Evolutionary conservation across 176 grass and related monocot genomes (phyloP), one percentile per base, ranked within the genome.

Genomic region (Hordeum marinum): DNA sequence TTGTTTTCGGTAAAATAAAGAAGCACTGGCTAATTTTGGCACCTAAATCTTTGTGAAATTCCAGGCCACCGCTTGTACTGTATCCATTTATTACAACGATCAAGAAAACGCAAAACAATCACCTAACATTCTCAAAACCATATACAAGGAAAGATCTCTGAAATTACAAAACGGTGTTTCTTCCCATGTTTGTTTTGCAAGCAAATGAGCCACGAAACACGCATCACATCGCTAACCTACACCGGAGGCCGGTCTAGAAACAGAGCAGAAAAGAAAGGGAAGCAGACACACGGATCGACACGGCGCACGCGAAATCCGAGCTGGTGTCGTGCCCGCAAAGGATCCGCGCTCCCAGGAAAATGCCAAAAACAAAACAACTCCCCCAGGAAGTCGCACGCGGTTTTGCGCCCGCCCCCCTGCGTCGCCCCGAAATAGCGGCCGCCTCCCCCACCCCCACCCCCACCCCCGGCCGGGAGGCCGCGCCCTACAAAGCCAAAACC

Each of bases 401-500:
- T 52, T 85, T 79, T 72, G 36, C 34, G 18, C 59, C 1, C 1
- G 6, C n/a, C 23, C 5, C 54, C 24, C 72, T 6, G 8, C 4
- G 2, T 2, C 72, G 10, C 4, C 24, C 13, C 12, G 6, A 75
- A 90, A 88, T 75, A 21, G 26, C 21, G 71, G 12, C 7, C 3
- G 6, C 1, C 0, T 29, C 71, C 71, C 2, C 40, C 70, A 11
- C 2, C 17, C 11, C n/a, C 5, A 4, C 36, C 9, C 8, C 34
- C 66, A n/a, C n/a, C n/a, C n/a, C n/a, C n/a, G n/a, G n/a, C n/a
- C n/a, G n/a, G n/a, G n/a, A n/a, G n/a, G n/a, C 39, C 14, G n/a
- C 41, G 18, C 87, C 60, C 89, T 92, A 92, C 96, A 98, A 93
- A 94, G 89, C 89, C 96, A 98, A 93, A 94, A 90, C 87, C 89